A percentile compares a stretch with the other conserved stretches of the same genome.
These are phyloP conservation scores for Penicillium bialowiezense DNA, from an alignment of 495 filamentous ascomycete genomes.

Conservation along the genomic window DNA sequence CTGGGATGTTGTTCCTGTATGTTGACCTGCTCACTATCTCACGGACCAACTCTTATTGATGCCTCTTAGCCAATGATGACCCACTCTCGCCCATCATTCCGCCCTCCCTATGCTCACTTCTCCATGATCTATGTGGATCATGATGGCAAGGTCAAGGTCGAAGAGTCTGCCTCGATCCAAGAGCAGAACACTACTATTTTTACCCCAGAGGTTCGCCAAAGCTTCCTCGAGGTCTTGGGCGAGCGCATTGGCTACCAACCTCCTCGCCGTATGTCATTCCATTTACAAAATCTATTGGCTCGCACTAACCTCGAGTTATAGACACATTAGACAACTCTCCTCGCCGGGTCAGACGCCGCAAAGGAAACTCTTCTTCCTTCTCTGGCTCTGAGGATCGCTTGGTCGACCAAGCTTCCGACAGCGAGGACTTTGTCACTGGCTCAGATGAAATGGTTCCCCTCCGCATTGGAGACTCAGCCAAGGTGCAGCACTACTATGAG, in stretches of 20 bases:
- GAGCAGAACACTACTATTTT: constrained; percentile 36
- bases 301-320: constrained; percentile 1
- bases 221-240: constrained; percentile 37
- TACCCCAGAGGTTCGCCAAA: constrained; percentile 35
- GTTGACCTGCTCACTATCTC: constrained; percentile 5
- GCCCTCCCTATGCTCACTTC: constrained; percentile 37
- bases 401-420: constrained; percentile 26
- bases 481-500: constrained; percentile 37
- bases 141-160: constrained; percentile 33
- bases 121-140: constrained; percentile 45
- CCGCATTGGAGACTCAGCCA: constrained; percentile 36
- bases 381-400: constrained; percentile 18
- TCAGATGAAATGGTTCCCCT: constrained; percentile 38
- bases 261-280: constrained; percentile 26
- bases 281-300: neutral
- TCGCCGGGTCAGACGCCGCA: constrained; percentile 36
- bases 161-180: constrained; percentile 38
- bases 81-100: constrained; percentile 24
- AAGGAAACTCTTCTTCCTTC: constrained; percentile 19
- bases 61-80: constrained; percentile 30
- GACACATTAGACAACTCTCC: constrained; percentile 20
- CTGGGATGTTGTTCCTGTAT: constrained; percentile 40
- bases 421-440: constrained; percentile 21
- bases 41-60: neutral
- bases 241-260: constrained; percentile 29